Percentiles rank a stretch among this genome's conserved stretches.
These are phyloP conservation scores for Fomitopsis schrenkii DNA, from an alignment of 1,284 basidiomycete genomes.

Conservation along the genomic window DNA sequence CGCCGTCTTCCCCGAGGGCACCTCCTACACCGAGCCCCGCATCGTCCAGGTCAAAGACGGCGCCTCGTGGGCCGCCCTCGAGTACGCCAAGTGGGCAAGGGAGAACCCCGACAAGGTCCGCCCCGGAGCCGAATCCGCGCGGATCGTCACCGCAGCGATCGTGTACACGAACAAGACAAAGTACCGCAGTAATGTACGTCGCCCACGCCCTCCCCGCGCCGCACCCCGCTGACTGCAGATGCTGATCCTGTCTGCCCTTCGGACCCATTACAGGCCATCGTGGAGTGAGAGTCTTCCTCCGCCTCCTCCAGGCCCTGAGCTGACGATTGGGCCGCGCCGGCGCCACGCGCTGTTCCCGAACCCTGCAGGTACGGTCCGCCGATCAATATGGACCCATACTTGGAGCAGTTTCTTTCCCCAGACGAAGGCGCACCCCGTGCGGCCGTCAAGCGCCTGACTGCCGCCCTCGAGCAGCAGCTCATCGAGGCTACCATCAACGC, in stretches of 20 bases:
- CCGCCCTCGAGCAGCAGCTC: conserved; percentile 67
- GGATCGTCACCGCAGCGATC: conserved; percentile 82
- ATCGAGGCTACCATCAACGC: conserved; percentile 84
- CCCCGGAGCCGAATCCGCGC: conserved; percentile 34
- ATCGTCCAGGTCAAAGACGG: conserved; percentile 96
- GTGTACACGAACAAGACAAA: conserved; percentile 95
- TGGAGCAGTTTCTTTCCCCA: conserved; percentile 71
- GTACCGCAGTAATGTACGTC: conserved; percentile 77
- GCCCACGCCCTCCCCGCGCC: background rate
- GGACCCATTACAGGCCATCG: conserved; percentile 49
- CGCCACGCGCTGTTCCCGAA: background rate
- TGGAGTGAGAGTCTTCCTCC: conserved; percentile 49
- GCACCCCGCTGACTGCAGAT: background rate
- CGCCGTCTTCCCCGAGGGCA: conserved; percentile 93
- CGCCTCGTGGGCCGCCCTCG: conserved; percentile 92
- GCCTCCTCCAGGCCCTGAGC: background rate
- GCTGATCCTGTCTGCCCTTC: conserved; percentile 4
- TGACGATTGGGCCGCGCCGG: background rate
- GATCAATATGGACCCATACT: conserved; percentile 73
- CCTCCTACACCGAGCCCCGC: conserved; percentile 84
- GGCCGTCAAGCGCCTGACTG: conserved; percentile 88
- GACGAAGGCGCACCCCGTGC: conserved; percentile 66
- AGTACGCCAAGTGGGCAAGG: conserved; percentile 79
- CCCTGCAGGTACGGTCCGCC: conserved; percentile 73
- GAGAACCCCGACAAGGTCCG: conserved; percentile 46